Conservation (phyloP, 1,284 basidiomycete genomes). For the Vanrija pseudolonga region DNA sequence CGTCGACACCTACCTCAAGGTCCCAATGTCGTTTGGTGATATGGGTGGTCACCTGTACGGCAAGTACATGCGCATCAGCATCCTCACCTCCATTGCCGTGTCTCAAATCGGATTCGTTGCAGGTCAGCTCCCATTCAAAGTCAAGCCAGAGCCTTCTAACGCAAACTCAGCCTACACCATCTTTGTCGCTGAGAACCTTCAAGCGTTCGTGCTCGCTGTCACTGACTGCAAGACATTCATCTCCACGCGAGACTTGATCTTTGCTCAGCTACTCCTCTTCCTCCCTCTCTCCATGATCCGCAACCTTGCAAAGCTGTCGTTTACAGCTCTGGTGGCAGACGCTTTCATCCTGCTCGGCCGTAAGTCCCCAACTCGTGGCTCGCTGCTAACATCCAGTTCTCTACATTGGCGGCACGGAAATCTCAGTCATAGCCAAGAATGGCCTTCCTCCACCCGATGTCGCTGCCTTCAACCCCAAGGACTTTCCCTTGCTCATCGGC, state of each 20-base stretch:
- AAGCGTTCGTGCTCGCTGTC: conserved; percentile 79
- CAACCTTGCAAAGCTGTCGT: conserved; percentile 87
- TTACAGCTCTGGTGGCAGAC: conserved; percentile 88
- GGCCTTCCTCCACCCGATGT: conserved; percentile 70
- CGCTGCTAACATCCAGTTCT: conserved; percentile 53
- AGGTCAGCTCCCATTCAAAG: conserved; percentile 19
- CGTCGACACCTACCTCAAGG: conserved; percentile 80
- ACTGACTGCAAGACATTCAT: conserved; percentile 71
- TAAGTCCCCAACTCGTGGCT: conserved; percentile 29
- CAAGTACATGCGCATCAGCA: conserved; percentile 83
- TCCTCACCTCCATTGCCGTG: conserved; percentile 79
- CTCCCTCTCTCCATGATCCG: conserved; percentile 79
- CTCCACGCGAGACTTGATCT: conserved; percentile 74
- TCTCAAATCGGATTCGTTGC: conserved; percentile 69
- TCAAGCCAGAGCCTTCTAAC: neutral
- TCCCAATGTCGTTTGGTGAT: conserved; percentile 92
- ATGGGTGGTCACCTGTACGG: conserved; percentile 93
- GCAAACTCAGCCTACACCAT: conserved; percentile 72
- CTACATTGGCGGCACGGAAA: conserved; percentile 80
- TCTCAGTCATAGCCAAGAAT: conserved; percentile 59
- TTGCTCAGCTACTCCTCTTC: conserved; percentile 80
- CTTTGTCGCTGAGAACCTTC: conserved; percentile 90
- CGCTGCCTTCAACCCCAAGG: conserved; percentile 78
- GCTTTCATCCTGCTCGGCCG: conserved; percentile 86
- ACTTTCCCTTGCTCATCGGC: conserved; percentile 89